Percentiles rank a stretch among this genome's conserved stretches.
These are phyloP conservation scores for Fusarium sp. DNA, from an alignment of 2,329 filamentous ascomycete genomes.

Conservation along the genomic window DNA sequence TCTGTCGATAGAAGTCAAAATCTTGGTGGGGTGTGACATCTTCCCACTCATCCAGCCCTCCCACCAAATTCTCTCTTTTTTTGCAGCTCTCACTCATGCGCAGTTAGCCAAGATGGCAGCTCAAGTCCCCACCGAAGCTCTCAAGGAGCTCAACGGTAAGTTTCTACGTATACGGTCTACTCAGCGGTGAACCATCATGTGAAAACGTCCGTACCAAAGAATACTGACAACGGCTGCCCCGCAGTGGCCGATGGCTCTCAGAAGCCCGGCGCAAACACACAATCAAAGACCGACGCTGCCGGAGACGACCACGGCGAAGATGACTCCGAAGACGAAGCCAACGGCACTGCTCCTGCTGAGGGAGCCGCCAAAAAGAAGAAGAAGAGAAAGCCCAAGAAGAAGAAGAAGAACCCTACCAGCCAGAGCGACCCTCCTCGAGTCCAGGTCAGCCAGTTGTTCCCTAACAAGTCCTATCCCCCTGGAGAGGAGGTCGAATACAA, in stretches of 20 bases:
- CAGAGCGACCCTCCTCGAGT: conserved; percentile 81
- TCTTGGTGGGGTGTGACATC: conserved; percentile 39
- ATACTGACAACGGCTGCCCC: conserved; percentile 21
- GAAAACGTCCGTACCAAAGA: background rate
- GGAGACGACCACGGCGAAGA: conserved; percentile 58
- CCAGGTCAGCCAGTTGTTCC: conserved; percentile 76
- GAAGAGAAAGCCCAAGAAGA: conserved; percentile 87
- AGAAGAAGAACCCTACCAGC: conserved; percentile 78
- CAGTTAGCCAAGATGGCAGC: conserved; percentile 53
- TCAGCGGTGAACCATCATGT: background rate
- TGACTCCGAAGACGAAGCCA: conserved; percentile 63
- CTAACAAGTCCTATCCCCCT: conserved; percentile 75
- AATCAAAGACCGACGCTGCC: conserved; percentile 50
- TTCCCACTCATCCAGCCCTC: conserved; percentile 29
- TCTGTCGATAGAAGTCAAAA: conserved; percentile 26
- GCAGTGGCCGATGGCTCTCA: conserved; percentile 54
- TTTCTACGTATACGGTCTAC: background rate
- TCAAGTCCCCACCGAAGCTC: conserved; percentile 54
- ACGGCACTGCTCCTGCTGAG: conserved; percentile 51
- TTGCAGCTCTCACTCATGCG: conserved; percentile 24
- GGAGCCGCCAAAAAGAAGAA: conserved; percentile 57
- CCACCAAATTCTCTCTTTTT: conserved; percentile 36
- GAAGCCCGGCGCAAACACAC: conserved; percentile 53
- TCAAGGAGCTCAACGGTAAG: conserved; percentile 55
- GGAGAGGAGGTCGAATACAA: conserved; percentile 82